phyloP scores from a whole-genome alignment of 148 eudicot genomes.

The Vaccinium darrowii region DNA sequence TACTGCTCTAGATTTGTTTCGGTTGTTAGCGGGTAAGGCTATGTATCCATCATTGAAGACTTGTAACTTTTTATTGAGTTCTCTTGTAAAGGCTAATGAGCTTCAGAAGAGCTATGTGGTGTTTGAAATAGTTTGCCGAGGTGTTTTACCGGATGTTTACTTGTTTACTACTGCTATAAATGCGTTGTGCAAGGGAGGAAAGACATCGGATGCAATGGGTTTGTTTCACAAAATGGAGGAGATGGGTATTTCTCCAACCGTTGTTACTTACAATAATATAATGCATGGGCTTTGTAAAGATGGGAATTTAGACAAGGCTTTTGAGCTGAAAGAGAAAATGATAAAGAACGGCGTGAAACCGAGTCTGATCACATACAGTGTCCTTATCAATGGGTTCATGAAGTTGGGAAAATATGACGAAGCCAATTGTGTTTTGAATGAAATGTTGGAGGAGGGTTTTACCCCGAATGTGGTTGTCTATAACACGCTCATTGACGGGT shows the following conservation, averaged over 20 bases:
- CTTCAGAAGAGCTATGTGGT: constrained; percentile 55
- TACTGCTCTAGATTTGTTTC: constrained; percentile 53
- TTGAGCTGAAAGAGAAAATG: constrained; percentile 68
- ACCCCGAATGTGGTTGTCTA: constrained; percentile 66
- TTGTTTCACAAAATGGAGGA: constrained; percentile 70
- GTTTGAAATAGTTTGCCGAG: constrained; percentile 46
- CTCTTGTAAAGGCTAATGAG: constrained; percentile 65
- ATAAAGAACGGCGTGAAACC: constrained; percentile 45
- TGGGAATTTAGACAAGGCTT: constrained; percentile 59
- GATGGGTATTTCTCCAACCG: constrained; percentile 57
- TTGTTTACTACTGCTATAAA: constrained; percentile 58
- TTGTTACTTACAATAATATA: constrained; percentile 66
- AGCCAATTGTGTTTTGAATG: constrained; percentile 50
- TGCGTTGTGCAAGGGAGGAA: constrained; percentile 66
- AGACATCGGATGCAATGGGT: constrained; percentile 53
- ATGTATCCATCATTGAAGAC: constrained; percentile 68
- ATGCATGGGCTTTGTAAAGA: constrained; percentile 70
- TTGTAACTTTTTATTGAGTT: constrained; percentile 59
- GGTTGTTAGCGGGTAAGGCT: constrained; percentile 38
- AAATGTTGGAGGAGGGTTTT: constrained; percentile 60
- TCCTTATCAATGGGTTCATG: constrained; percentile 66
- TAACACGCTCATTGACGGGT: constrained; percentile 77
- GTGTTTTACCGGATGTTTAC: constrained; percentile 60
- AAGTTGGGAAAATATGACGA: constrained; percentile 57
- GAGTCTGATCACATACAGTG: constrained; percentile 59